These are phyloP conservation scores for Penicillium cosmopolitanum DNA, from an alignment of 495 filamentous ascomycete species.

Conservation along the genomic window DNA sequence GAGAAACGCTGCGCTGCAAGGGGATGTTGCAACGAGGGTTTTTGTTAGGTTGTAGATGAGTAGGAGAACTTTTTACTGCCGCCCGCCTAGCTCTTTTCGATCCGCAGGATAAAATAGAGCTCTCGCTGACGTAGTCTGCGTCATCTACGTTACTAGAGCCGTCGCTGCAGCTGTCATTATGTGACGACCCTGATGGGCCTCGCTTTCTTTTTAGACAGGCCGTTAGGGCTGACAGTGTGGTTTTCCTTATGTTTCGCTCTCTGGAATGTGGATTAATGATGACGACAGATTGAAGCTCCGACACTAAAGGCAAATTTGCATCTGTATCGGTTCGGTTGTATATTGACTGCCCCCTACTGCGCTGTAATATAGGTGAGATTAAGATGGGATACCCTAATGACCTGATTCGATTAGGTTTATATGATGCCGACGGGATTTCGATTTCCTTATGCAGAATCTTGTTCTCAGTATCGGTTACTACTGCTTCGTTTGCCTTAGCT, in stretches of 20 bases:
- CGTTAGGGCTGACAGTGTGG: neutral
- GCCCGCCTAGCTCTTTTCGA: slow-evolving; percentile 5
- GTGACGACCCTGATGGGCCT: slow-evolving; percentile 3
- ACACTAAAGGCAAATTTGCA: slow-evolving; percentile 5
- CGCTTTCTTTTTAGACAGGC: slow-evolving; percentile 10
- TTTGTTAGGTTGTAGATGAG: slow-evolving; percentile 2
- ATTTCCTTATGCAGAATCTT: neutral
- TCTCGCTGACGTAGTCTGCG: slow-evolving; percentile 7
- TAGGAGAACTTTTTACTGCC: neutral
- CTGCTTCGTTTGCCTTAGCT: neutral
- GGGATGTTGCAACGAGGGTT: neutral
- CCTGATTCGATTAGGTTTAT: neutral
- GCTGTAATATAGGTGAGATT: neutral
- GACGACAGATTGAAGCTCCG: slow-evolving; percentile 9
- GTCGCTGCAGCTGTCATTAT: slow-evolving; percentile 10
- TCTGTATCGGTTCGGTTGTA: neutral
- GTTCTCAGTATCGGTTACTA: neutral
- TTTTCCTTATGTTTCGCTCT: slow-evolving; percentile 6
- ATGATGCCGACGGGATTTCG: neutral
- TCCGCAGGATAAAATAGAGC: neutral
- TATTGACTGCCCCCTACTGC: neutral
- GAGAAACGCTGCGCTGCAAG: neutral
- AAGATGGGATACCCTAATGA: neutral
- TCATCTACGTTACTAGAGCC: slow-evolving; percentile 6
- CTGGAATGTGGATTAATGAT: slow-evolving; percentile 4